Percentiles rank a stretch among this genome's conserved stretches.
Conservation (phyloP, 495 filamentous ascomycete genomes). For the Viridothelium virens region DNA sequence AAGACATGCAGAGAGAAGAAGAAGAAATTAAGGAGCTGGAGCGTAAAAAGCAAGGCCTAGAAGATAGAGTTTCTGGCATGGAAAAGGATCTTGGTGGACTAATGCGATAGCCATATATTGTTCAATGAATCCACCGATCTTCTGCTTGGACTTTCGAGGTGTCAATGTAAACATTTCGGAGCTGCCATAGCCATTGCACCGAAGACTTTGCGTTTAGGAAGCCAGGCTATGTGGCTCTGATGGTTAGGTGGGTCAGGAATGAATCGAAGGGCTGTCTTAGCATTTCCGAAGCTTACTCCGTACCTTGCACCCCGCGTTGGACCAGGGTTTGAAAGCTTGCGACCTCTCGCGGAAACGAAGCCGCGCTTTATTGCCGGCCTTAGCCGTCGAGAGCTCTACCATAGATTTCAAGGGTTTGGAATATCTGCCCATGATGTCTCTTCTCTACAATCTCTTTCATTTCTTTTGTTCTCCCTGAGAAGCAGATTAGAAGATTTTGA, state of each 20-base stretch:
- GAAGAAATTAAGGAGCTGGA: constrained; percentile 73
- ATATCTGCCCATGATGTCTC: background rate
- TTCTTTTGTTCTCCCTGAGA: background rate
- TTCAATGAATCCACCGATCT: too few species aligned
- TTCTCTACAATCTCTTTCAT: background rate
- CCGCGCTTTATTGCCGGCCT: constrained; percentile 4
- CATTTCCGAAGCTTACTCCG: too few species aligned
- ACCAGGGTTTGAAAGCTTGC: too few species aligned
- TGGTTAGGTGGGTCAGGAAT: too few species aligned
- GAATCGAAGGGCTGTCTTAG: too few species aligned
- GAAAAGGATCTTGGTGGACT: constrained; percentile 71
- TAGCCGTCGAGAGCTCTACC: constrained; percentile 1
- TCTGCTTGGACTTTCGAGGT: too few species aligned
- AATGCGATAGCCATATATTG: constrained; percentile 32
- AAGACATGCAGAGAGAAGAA: constrained; percentile 68
- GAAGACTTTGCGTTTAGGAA: too few species aligned
- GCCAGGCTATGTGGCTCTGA: too few species aligned
- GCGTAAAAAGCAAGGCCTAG: constrained; percentile 63
- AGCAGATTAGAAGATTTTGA: background rate
- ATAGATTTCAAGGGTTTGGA: background rate
- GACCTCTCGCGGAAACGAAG: constrained; percentile 2
- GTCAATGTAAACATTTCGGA: too few species aligned
- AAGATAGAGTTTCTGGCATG: constrained; percentile 70
- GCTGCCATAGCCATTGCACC: too few species aligned
- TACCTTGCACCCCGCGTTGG: too few species aligned